These are phyloP conservation scores for Geotrichum reessii DNA, from an alignment of 1,139 yeast genomes.

Conservation along the genomic window DNA sequence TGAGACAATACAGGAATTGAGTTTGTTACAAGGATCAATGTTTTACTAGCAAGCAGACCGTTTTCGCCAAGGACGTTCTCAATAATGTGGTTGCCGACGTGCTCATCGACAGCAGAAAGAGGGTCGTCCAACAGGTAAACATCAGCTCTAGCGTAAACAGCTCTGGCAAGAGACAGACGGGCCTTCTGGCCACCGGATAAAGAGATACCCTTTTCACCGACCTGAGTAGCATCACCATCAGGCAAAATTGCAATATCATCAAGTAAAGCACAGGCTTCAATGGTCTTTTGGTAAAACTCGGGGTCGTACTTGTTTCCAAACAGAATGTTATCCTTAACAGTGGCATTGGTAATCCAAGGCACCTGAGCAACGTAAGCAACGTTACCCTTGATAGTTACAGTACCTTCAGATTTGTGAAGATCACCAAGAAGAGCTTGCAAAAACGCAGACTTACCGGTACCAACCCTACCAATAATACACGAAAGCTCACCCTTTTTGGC, in stretches of 20 bases:
- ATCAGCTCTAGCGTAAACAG: slow-evolving; percentile 93
- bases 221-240: slow-evolving; percentile 85
- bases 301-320: slow-evolving; percentile 86
- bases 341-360: slow-evolving; percentile 96
- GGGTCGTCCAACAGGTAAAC: slow-evolving; percentile 86
- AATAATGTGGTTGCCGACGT: slow-evolving; percentile 80
- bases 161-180: slow-evolving; percentile 85
- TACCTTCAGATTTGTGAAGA: slow-evolving; percentile 71
- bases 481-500: slow-evolving; percentile 77
- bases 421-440: slow-evolving; percentile 84
- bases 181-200: slow-evolving; percentile 98
- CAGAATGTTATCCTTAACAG: slow-evolving; percentile 80
- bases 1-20: slow-evolving; percentile 76
- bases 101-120: slow-evolving; percentile 93
- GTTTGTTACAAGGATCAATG: slow-evolving; percentile 83
- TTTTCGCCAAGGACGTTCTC: slow-evolving; percentile 73
- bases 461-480: slow-evolving; percentile 91
- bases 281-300: slow-evolving; percentile 67
- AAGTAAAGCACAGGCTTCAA: slow-evolving; percentile 84
- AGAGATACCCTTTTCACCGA: slow-evolving; percentile 96
- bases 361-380: slow-evolving; percentile 88
- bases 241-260: slow-evolving; percentile 74
- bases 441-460: slow-evolving; percentile 85
- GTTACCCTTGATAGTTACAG: slow-evolving; percentile 66
- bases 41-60: slow-evolving; percentile 71